Conservation (phyloP, 106 monocot species). For the Dioscorea zingiberensis region DNA sequence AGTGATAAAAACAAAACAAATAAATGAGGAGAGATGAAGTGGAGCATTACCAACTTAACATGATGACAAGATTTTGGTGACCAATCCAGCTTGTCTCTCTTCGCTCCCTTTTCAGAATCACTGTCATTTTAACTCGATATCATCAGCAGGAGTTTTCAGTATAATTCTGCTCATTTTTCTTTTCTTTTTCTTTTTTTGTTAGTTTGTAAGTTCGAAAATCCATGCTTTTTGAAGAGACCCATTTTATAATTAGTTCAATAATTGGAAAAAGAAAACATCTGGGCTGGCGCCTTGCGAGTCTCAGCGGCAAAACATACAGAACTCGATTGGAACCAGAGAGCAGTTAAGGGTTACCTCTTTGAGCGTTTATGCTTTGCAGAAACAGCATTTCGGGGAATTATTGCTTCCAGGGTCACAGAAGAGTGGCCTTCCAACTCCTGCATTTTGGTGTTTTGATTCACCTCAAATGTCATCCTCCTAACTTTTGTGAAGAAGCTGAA, state of each 20-base stretch:
- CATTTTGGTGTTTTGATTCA: conserved; percentile 1
- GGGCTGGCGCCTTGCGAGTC: too few relatives aligned
- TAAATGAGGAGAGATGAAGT: background rate
- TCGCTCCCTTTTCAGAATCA: conserved; percentile 29
- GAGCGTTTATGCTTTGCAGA: conserved; percentile 43
- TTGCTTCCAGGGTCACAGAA: conserved; percentile 5
- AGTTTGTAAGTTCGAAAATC: too few relatives aligned
- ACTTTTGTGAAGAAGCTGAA: background rate
- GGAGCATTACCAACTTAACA: conserved; percentile 35
- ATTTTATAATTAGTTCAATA: too few relatives aligned
- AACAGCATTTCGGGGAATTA: conserved; percentile 14
- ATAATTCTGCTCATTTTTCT: too few relatives aligned
- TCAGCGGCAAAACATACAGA: too few relatives aligned
- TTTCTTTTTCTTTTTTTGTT: too few relatives aligned
- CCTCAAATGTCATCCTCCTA: conserved; percentile 25
- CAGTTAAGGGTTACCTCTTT: conserved; percentile 61
- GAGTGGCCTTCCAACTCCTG: conserved; percentile 18
- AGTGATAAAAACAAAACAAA: background rate
- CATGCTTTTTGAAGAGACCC: too few relatives aligned
- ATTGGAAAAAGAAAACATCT: too few relatives aligned
- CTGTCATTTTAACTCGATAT: conserved; percentile 24
- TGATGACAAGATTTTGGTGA: conserved; percentile 24
- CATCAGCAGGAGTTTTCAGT: background rate
- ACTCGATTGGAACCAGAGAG: background rate
- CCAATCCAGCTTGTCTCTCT: conserved; percentile 21